Conservation (phyloP, 106 monocot genomes). For the Acorus calamus region DNA sequence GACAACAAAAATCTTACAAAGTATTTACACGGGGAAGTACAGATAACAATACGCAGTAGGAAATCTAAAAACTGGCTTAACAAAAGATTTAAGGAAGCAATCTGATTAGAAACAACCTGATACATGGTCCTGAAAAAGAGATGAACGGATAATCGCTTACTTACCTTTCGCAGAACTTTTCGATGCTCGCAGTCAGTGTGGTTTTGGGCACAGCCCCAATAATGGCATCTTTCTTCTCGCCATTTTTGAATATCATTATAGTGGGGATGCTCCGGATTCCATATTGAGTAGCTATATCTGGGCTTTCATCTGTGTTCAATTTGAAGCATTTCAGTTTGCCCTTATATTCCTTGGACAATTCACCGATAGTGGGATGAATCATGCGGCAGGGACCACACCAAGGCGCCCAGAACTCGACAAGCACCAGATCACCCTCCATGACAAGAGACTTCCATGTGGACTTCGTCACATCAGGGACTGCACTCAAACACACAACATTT, state of each 20-base stretch:
- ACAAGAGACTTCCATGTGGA: slow-evolving; percentile 36
- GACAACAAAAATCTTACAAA: too few species aligned
- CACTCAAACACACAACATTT: background rate
- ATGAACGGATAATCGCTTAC: too few species aligned
- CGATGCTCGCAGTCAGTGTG: slow-evolving; percentile 23
- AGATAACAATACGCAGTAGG: too few species aligned
- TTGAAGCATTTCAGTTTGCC: slow-evolving; percentile 39
- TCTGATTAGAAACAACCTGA: too few species aligned
- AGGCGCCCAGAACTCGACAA: slow-evolving; percentile 68
- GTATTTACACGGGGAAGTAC: too few species aligned
- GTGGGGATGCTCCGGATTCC: slow-evolving; percentile 65
- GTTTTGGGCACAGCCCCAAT: slow-evolving; percentile 46
- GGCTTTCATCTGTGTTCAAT: slow-evolving; percentile 50
- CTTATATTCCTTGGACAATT: slow-evolving; percentile 40
- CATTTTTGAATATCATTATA: slow-evolving; percentile 42
- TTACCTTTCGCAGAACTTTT: slow-evolving; percentile 27
- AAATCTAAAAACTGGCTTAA: too few species aligned
- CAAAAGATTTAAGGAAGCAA: too few species aligned
- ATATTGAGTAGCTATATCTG: slow-evolving; percentile 38
- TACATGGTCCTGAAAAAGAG: too few species aligned
- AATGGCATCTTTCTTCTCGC: slow-evolving; percentile 50
- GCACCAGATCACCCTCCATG: slow-evolving; percentile 26
- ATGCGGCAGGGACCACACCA: slow-evolving; percentile 64
- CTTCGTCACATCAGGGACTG: slow-evolving; percentile 43
- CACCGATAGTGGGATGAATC: slow-evolving; percentile 30